Evolutionary conservation across 108 stramenopile species (phyloP), one percentile per base, ranked within the genome.

Genomic region (Fragilaria radians): DNA sequence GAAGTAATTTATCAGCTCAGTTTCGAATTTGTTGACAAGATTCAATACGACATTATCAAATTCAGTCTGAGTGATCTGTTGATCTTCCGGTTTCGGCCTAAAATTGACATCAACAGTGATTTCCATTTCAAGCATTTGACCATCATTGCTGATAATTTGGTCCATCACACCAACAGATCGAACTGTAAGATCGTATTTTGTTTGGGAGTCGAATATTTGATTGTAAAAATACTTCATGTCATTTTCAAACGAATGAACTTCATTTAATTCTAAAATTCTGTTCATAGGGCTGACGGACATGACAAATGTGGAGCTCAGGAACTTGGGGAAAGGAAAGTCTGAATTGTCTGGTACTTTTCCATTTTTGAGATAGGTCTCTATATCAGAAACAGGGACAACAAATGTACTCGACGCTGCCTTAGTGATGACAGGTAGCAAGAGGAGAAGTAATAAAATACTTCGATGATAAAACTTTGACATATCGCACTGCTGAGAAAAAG

Each of bases 171-270:
- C 22, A 1, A 57, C 2, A 1, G 31, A 4, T 34, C 55, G 29
- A 17, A 57, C 28, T 17, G 28, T n/a, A 19, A 57, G n/a, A 57
- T 57, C 33, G 31, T 57, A 57, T 34, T 46, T 7, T 2, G 36
- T 1, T 19, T 57, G 55, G 11, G 32, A n/a, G 22, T 29, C 36
- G 9, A 57, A 57, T 2, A 57, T 46, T 36, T 46, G 36, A 33
- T 57, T 24, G 32, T 57, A 57, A 57, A 57, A 57, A 32, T 5
- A 57, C 27, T 52, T 52, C 36, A 42, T 42, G 14, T 42, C 36
- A 11, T 42, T 7, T 42, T 42, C 11, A 42, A 42, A 42, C 7
- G 7, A 42, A 14, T 7, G 7, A 11, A 42, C 36, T 42, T 42
- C 36, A 14, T 11, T 14, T 42, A 14, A 11, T 7, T 42, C 36